Conservation (phyloP, 129 eudicot species). For the Glebionis coronaria region DNA sequence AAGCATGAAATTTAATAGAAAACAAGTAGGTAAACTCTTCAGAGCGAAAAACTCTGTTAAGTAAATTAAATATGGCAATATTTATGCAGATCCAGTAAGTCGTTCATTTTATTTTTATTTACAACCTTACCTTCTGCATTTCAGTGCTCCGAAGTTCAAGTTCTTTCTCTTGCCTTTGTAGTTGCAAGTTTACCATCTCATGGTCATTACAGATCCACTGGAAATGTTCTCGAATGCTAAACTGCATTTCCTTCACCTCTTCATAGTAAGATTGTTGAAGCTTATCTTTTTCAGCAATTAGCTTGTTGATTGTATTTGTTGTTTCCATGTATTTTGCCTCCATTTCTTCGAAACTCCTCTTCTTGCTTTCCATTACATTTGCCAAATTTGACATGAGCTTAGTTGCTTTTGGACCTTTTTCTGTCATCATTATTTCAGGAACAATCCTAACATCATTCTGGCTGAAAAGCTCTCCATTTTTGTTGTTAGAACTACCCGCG, state of each 20-base stretch:
- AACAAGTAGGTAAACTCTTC: too few species aligned
- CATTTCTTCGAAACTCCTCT: slow-evolving; percentile 53
- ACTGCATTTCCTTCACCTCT: slow-evolving; percentile 65
- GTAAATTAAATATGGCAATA: too few species aligned
- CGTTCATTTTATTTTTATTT: slow-evolving; percentile 45
- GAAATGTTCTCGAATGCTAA: slow-evolving; percentile 59
- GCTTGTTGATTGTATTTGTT: slow-evolving; percentile 35
- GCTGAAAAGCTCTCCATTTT: too few species aligned
- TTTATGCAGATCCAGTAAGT: too few species aligned
- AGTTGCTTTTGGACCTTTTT: slow-evolving; percentile 45
- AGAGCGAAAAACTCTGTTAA: too few species aligned
- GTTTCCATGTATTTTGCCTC: slow-evolving; percentile 58
- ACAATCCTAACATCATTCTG: slow-evolving; percentile 50
- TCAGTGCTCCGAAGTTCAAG: slow-evolving; percentile 65
- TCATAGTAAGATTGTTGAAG: slow-evolving; percentile 64
- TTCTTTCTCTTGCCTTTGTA: slow-evolving; percentile 50
- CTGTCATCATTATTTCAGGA: slow-evolving; percentile 50
- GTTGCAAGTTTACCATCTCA: slow-evolving; percentile 48
- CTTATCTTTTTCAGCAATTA: slow-evolving; percentile 56
- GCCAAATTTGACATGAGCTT: slow-evolving; percentile 52
- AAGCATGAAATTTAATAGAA: too few species aligned
- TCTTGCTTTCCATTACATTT: slow-evolving; percentile 56
- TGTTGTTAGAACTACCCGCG: too few species aligned
- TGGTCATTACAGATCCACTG: slow-evolving; percentile 63
- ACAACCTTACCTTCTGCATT: slow-evolving; percentile 62